Evolutionary conservation across 1,284 basidiomycete species (phyloP).

Genomic region (Inonotus hispidus): DNA sequence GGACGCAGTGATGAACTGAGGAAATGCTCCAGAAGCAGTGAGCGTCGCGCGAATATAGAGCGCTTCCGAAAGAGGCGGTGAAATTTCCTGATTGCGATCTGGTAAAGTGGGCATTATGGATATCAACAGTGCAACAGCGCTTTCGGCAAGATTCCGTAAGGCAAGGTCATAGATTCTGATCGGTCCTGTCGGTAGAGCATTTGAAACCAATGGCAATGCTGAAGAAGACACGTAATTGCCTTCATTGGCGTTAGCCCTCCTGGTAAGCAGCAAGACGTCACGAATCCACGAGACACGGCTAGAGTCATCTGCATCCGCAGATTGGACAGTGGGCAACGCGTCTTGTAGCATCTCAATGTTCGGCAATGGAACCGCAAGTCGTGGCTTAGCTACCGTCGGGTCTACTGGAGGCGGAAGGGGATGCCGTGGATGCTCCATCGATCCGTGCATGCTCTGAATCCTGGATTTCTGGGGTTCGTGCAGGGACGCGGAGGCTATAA

Average conservation of each 20-base stretch:
- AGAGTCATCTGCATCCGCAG: conserved; percentile 46
- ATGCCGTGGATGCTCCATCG: conserved; percentile 15
- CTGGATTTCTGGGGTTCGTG: not conserved
- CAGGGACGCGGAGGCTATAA: conserved; percentile 1
- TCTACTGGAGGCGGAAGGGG: conserved; percentile 25
- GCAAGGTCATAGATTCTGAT: conserved; percentile 55
- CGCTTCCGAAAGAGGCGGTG: conserved; percentile 41
- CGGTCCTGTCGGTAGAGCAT: conserved; percentile 37
- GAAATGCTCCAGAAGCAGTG: conserved; percentile 62
- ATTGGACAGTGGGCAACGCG: conserved; percentile 42
- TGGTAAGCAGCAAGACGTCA: conserved; percentile 76
- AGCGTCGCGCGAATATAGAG: conserved; percentile 72
- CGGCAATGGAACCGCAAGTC: conserved; percentile 61
- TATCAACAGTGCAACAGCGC: conserved; percentile 62
- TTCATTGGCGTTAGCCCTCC: conserved; percentile 38
- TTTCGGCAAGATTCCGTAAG: conserved; percentile 55
- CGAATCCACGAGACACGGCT: conserved; percentile 72
- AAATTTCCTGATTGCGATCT: conserved; percentile 27
- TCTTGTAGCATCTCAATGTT: conserved; percentile 46
- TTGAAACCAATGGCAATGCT: not conserved
- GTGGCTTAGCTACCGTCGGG: conserved; percentile 30
- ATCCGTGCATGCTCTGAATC: not conserved
- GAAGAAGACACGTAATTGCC: conserved; percentile 28
- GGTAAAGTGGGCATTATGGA: conserved; percentile 32
- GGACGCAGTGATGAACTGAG: conserved; percentile 56